Evolutionary conservation across 768 basidiomycete genomes (phyloP).

Genomic region (Boletus huronensis): DNA sequence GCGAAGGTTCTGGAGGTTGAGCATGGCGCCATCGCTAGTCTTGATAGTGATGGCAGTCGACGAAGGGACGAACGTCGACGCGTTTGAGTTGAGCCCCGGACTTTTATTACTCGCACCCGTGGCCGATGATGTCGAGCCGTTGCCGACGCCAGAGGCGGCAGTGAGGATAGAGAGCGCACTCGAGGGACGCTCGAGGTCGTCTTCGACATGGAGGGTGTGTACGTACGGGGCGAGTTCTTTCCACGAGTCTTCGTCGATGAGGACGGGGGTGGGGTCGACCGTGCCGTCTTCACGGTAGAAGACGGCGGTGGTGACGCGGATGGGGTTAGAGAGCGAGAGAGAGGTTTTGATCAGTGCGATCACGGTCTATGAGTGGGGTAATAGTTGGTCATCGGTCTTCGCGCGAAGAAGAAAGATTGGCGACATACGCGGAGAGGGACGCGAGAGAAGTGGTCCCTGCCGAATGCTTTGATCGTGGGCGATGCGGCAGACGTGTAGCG

Average conservation of each 20-base stretch:
- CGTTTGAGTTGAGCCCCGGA: slow-evolving; percentile 21
- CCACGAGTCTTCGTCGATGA: slow-evolving; percentile 33
- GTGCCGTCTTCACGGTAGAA: slow-evolving; percentile 32
- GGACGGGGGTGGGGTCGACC: slow-evolving; percentile 21
- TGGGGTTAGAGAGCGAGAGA: slow-evolving; percentile 16
- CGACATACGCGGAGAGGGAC: slow-evolving; percentile 31
- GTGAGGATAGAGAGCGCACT: slow-evolving; percentile 11
- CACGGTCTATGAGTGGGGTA: slow-evolving; percentile 19
- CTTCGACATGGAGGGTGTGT: slow-evolving; percentile 31
- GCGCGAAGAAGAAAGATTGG: not conserved
- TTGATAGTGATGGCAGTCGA: slow-evolving; percentile 20
- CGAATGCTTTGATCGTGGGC: slow-evolving; percentile 26
- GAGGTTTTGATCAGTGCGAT: slow-evolving; percentile 24
- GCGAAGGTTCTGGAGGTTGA: slow-evolving; percentile 14
- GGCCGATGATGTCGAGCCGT: not conserved
- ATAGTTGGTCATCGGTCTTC: not conserved
- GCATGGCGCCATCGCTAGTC: slow-evolving; percentile 15
- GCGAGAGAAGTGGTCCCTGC: slow-evolving; percentile 31
- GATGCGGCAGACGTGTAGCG: slow-evolving; percentile 18
- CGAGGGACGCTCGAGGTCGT: slow-evolving; percentile 20
- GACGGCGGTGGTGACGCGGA: slow-evolving; percentile 21
- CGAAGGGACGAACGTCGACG: slow-evolving; percentile 24
- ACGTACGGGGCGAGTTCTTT: slow-evolving; percentile 30
- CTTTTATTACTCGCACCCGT: not conserved
- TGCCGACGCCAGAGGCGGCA: not conserved